These are phyloP conservation scores for Brassica rapa DNA, from an alignment of 345 rosid genomes.

Conservation along the genomic window DNA sequence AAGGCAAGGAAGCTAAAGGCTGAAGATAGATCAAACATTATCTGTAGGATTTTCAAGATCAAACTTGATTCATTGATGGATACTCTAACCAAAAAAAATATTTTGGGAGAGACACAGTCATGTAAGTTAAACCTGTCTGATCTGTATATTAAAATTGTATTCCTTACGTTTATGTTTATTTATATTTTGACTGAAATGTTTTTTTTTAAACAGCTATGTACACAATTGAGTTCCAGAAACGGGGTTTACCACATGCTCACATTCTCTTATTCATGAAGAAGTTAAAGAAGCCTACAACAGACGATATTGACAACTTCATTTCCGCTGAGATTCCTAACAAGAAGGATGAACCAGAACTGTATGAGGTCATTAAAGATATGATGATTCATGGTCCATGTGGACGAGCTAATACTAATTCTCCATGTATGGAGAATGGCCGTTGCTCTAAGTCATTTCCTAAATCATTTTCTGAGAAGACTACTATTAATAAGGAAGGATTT, in stretches of 20 bases:
- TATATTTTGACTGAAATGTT: neutral
- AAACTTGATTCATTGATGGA: neutral
- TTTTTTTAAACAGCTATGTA: neutral
- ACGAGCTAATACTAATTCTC: too few relatives aligned
- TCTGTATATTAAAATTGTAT: too few relatives aligned
- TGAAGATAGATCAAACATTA: neutral
- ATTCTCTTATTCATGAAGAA: neutral
- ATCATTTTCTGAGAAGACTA: too few relatives aligned
- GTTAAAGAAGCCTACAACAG: neutral
- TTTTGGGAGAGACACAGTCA: neutral
- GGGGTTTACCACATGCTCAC: neutral
- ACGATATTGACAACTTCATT: neutral
- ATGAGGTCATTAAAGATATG: neutral
- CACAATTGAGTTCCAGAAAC: neutral
- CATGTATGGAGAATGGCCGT: too few relatives aligned
- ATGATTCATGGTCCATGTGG: too few relatives aligned
- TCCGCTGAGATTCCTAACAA: neutral
- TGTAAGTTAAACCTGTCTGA: neutral
- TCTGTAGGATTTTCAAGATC: neutral
- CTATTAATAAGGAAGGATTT: too few relatives aligned
- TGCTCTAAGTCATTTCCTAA: too few relatives aligned
- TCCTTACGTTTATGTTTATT: too few relatives aligned
- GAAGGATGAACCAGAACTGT: neutral
- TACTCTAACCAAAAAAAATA: neutral
- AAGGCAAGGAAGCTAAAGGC: neutral